Evolutionary conservation across 805 yeast genomes (phyloP), one percentile per base, ranked within the genome.

Genomic region (Candida anglica): DNA sequence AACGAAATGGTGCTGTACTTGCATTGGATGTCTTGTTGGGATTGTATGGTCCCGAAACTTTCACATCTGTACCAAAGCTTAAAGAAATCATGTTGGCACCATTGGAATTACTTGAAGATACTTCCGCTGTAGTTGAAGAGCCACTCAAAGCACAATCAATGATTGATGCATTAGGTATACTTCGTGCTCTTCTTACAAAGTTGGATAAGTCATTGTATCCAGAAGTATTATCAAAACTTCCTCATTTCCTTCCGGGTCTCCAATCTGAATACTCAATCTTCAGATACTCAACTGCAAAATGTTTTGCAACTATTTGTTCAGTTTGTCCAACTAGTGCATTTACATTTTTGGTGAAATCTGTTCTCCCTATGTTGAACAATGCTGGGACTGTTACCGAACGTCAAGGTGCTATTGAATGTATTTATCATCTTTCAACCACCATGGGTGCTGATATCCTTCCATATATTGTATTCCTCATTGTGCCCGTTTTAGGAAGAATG

Each of bases 401-500:
- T 41, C 97, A 91, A 63, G 98, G 99, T 50, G 88, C 95, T 5
- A 83, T 87, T 36, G 99, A 93, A 60, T 77, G 93, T 16, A 73
- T 91, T 6, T 89, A 86, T 53, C 97, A 93, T 52, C 66, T 93
- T 30, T 78, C 95, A 2, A 69, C 71, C 25, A 73, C 83, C 3
- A 87, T 93, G 96, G 97, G 94, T 1, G 68, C 86, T 6, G 84
- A 77, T 40, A 87, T 94, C 36, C 64, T 93, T 40, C 99, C 99
- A 0, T 93, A 91, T 57, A 89, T 93, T 30, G 95, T 93, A 23
- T 93, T 93, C 56, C 73, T 93, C 48, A 87, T 93, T 56, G 98
- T 94, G 18, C 98, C 99, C 8, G 87, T 93, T 3, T 67, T 93
- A 46, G 99, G 98, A 28, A 75, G 98, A 52, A 93, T 93, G 98